phyloP scores from a whole-genome alignment of 1,284 basidiomycete genomes.

The Apiotrichum laibachii region DNA sequence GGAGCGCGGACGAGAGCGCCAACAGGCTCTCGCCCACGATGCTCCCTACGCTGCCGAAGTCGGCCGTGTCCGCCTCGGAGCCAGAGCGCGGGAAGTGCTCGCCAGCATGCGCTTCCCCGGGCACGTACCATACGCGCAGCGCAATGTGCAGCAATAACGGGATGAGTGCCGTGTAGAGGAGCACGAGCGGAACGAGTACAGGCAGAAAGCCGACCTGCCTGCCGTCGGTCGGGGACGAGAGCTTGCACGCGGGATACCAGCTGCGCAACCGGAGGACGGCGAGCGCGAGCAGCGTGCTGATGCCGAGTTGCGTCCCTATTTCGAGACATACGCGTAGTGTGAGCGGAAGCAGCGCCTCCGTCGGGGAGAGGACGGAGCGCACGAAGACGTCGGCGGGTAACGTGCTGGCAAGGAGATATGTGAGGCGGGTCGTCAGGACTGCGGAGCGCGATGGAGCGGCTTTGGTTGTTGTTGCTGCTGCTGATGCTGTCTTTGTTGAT shows the following conservation, averaged over 20 bases:
- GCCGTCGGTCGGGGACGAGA: slow-evolving; percentile 24
- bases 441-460: too few relatives aligned
- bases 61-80: too few relatives aligned
- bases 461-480: too few relatives aligned
- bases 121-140: slow-evolving; percentile 74
- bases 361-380: slow-evolving; percentile 10
- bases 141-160: slow-evolving; percentile 80
- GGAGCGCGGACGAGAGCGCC: neutral
- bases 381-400: slow-evolving; percentile 31
- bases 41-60: too few relatives aligned
- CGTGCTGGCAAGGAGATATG: slow-evolving; percentile 7
- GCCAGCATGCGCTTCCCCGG: slow-evolving; percentile 3
- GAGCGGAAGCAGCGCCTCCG: neutral
- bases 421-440: too few relatives aligned
- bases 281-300: slow-evolving; percentile 30
- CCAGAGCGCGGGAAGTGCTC: slow-evolving; percentile 4
- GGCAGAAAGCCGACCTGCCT: slow-evolving; percentile 49
- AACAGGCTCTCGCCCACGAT: slow-evolving; percentile 6
- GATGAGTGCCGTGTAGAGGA: slow-evolving; percentile 81
- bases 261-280: slow-evolving; percentile 22
- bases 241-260: slow-evolving; percentile 27
- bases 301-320: slow-evolving; percentile 34
- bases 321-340: slow-evolving; percentile 24
- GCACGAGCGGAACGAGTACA: slow-evolving; percentile 70
- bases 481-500: too few relatives aligned